Conservation (phyloP, 768 basidiomycete genomes). For the Boletus pseudo-olivaceus region DNA sequence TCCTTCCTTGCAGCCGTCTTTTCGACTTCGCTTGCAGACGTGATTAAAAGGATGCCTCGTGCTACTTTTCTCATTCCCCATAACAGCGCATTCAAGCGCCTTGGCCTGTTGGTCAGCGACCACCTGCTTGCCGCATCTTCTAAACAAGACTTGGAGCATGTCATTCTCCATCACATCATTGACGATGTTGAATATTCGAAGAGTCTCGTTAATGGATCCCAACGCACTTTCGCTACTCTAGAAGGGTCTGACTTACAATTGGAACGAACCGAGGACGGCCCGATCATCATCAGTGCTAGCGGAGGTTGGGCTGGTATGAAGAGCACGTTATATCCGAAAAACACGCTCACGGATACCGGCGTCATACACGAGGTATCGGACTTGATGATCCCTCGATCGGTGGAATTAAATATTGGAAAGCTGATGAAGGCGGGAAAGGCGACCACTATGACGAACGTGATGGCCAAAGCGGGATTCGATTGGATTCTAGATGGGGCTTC, state of each 20-base stretch:
- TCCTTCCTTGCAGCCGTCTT: conserved; percentile 88
- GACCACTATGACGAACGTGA: conserved; percentile 81
- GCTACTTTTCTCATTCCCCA: conserved; percentile 84
- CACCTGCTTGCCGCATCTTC: conserved; percentile 80
- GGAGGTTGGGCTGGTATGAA: conserved; percentile 78
- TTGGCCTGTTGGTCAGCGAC: conserved; percentile 80
- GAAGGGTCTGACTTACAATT: conserved; percentile 83
- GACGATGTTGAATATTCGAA: conserved; percentile 70
- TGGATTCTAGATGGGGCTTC: conserved; percentile 88
- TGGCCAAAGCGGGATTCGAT: conserved; percentile 80
- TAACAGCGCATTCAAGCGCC: conserved; percentile 83
- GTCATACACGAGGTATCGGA: conserved; percentile 88
- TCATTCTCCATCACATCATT: conserved; percentile 86
- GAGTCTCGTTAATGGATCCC: conserved; percentile 57
- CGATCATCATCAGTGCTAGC: conserved; percentile 54
- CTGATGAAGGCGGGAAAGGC: conserved; percentile 86
- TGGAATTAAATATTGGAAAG: conserved; percentile 86
- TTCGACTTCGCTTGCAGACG: conserved; percentile 78
- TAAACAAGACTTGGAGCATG: conserved; percentile 74
- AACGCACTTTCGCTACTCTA: conserved; percentile 73
- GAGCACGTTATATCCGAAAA: conserved; percentile 50
- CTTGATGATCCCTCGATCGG: conserved; percentile 80
- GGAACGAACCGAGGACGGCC: conserved; percentile 51
- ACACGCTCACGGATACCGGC: conserved; percentile 84
- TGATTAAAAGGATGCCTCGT: conserved; percentile 57